Evolutionary conservation across 1,284 basidiomycete species (phyloP).

Genomic region (Ustilago lituana): DNA sequence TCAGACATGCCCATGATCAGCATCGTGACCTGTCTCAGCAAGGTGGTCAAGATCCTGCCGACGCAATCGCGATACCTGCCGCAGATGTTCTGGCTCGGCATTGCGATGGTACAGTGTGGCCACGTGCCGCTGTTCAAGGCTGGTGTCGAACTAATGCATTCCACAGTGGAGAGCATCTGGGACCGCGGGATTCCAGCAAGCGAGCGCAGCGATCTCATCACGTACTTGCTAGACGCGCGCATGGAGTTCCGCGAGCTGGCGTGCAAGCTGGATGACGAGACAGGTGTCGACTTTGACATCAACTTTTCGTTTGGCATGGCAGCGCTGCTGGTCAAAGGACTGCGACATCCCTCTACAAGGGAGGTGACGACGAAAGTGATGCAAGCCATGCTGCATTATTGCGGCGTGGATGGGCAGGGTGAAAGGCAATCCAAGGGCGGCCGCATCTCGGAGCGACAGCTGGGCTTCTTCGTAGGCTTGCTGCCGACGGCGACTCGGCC

Average conservation of each 20-base stretch:
- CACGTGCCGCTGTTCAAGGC: conserved; percentile 61
- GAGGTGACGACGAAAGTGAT: conserved; percentile 56
- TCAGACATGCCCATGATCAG: conserved; percentile 63
- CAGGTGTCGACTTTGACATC: conserved; percentile 64
- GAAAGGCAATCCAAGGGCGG: conserved; percentile 35
- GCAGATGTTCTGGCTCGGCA: conserved; percentile 64
- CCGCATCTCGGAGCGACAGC: conserved; percentile 48
- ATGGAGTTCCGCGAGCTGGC: conserved; percentile 60
- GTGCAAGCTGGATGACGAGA: conserved; percentile 59
- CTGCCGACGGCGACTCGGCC: conserved; percentile 55
- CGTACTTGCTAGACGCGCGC: conserved; percentile 55
- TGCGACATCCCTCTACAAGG: conserved; percentile 58
- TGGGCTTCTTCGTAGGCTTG: conserved; percentile 60
- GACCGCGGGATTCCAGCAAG: conserved; percentile 47
- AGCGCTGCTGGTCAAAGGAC: conserved; percentile 59
- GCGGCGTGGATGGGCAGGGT: conserved; percentile 46
- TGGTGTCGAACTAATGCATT: conserved; percentile 56
- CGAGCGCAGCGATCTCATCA: conserved; percentile 47
- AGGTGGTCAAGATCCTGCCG: conserved; percentile 62
- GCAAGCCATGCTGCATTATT: conserved; percentile 51
- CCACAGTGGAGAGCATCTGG: conserved; percentile 53
- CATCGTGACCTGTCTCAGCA: conserved; percentile 62
- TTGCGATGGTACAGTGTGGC: conserved; percentile 60
- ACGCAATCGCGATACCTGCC: conserved; percentile 57
- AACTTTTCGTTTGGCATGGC: conserved; percentile 63